A percentile compares a stretch with the other conserved stretches of the same genome.
These are phyloP conservation scores for Filobasidium floriforme DNA, from an alignment of 768 basidiomycete genomes.

Conservation along the genomic window DNA sequence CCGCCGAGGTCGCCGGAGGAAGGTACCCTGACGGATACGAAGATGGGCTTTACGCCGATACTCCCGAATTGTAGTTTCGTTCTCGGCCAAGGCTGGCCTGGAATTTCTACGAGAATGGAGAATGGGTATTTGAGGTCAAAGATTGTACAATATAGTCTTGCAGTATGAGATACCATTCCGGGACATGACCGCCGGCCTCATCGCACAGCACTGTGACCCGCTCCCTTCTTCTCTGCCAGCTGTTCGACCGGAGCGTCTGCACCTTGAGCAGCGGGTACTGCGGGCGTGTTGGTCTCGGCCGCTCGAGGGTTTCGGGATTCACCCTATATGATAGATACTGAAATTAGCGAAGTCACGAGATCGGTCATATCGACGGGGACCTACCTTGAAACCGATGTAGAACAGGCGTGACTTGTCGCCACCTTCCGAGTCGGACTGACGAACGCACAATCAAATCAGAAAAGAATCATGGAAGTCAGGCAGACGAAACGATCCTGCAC, in stretches of 20 bases:
- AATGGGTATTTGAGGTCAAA: background rate
- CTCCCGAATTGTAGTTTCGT: background rate
- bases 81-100: no score
- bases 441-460: no score
- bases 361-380: constrained; percentile 44
- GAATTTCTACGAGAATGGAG: no score
- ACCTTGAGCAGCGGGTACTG: constrained; percentile 69
- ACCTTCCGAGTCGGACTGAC: constrained; percentile 29
- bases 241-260: constrained; percentile 55
- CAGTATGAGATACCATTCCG: no score
- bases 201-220: constrained; percentile 29
- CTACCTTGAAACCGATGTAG: constrained; percentile 81
- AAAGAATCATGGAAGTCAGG: no score
- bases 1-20: constrained; percentile 25
- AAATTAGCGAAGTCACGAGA: no score
- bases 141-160: background rate
- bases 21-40: constrained; percentile 26
- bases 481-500: constrained; percentile 13
- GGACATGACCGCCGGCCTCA: background rate
- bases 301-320: constrained; percentile 48
- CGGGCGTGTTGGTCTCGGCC: constrained; percentile 59
- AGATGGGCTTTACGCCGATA: constrained; percentile 1
- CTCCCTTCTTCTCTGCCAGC: constrained; percentile 42
- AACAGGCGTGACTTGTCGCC: constrained; percentile 59
- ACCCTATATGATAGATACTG: no score